Evolutionary conservation across 441 rosid genomes (phyloP).

Genomic region (Gossypium schwendimanii): DNA sequence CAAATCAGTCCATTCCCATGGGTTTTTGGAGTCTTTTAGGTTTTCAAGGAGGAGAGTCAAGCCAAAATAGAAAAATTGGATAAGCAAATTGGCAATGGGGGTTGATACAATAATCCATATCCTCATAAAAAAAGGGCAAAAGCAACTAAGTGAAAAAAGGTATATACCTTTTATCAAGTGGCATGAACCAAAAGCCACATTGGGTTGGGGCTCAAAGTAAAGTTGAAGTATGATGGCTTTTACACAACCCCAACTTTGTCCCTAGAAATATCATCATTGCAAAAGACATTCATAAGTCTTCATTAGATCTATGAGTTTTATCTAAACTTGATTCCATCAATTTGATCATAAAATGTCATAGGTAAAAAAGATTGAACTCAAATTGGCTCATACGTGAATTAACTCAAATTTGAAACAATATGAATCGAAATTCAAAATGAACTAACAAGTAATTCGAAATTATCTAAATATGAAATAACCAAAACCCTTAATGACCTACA

Average conservation of each 20-base stretch:
- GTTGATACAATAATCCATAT: not conserved
- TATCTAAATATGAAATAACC: too few relatives aligned
- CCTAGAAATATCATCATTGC: not conserved
- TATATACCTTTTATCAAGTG: conserved; percentile 4
- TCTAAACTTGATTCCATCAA: too few relatives aligned
- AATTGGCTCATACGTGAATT: too few relatives aligned
- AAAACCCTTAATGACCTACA: too few relatives aligned
- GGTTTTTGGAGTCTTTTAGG: conserved; percentile 20
- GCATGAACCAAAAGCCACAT: conserved; percentile 11
- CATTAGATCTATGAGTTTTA: not conserved
- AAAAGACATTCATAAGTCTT: conserved; percentile 4
- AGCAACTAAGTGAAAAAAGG: conserved; percentile 17
- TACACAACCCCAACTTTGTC: not conserved
- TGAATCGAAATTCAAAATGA: too few relatives aligned
- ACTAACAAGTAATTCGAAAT: too few relatives aligned
- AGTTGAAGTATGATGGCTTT: conserved; percentile 2
- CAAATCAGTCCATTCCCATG: conserved; percentile 10
- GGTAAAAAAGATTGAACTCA: too few relatives aligned
- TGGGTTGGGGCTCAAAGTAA: not conserved
- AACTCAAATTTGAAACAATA: too few relatives aligned
- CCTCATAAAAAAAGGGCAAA: conserved; percentile 14
- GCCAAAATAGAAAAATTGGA: conserved; percentile 12
- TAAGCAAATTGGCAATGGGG: not conserved
- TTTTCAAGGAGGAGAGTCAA: conserved; percentile 13
- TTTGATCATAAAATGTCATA: too few relatives aligned